phyloP scores from a whole-genome alignment of 257 asterid genomes.

The Solanum dulcamara region DNA sequence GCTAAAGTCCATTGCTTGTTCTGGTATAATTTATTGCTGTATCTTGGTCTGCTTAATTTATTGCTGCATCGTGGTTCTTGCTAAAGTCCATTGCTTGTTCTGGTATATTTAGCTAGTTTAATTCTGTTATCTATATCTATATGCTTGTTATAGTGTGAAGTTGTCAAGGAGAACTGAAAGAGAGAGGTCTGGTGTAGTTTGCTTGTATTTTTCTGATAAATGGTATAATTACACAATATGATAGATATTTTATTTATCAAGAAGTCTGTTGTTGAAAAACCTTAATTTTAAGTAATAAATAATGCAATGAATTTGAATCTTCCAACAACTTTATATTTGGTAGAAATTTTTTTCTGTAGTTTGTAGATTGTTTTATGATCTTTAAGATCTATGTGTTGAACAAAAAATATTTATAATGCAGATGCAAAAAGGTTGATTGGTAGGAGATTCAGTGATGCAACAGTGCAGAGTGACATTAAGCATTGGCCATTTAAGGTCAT shows the following conservation, averaged over 20 bases:
- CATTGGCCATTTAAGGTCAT: background rate
- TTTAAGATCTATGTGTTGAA: background rate
- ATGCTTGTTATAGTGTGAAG: background rate
- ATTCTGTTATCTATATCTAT: background rate
- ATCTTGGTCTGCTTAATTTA: background rate
- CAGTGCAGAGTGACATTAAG: background rate
- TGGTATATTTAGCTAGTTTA: background rate
- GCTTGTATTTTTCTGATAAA: background rate
- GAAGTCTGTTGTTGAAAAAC: too few relatives aligned
- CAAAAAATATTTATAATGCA: background rate
- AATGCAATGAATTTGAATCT: background rate
- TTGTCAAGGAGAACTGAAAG: background rate
- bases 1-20: background rate
- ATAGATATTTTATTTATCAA: background rate
- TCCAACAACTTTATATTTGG: background rate
- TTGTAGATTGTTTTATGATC: background rate
- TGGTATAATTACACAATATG: background rate
- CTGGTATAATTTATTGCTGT: too few relatives aligned
- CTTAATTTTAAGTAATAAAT: background rate
- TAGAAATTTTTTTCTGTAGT: background rate
- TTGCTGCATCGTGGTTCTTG: background rate
- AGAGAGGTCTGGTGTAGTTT: background rate
- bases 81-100: background rate
- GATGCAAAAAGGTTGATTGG: slow-evolving; percentile 2
- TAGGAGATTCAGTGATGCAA: background rate